Conservation (phyloP, 2,329 filamentous ascomycete species). For the Biscogniauxia marginata region DNA sequence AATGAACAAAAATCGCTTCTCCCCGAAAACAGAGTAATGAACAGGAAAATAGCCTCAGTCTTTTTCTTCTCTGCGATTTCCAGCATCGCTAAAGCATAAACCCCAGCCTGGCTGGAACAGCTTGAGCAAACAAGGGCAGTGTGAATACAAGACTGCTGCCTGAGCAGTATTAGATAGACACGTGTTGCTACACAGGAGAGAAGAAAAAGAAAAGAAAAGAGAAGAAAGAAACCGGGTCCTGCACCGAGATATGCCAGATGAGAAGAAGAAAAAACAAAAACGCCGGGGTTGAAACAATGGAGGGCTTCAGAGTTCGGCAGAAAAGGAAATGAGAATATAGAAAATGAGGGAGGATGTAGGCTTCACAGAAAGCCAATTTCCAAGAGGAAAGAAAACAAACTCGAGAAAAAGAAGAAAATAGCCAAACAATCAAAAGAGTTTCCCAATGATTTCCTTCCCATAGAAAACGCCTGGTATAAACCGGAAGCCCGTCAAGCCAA, state of each 20-base stretch:
- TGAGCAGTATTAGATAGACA: background rate
- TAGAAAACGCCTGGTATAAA: constrained; percentile 1
- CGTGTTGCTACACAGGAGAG: background rate
- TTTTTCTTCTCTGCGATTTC: background rate
- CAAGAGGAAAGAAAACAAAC: background rate
- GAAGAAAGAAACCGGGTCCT: background rate
- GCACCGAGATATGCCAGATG: background rate
- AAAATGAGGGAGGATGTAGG: background rate
- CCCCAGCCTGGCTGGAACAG: background rate
- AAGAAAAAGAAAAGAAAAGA: background rate
- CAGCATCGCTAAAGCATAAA: too few relatives aligned
- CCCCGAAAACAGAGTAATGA: background rate
- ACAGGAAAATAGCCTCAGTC: background rate
- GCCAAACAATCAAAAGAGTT: background rate
- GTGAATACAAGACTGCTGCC: background rate
- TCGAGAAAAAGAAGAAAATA: background rate
- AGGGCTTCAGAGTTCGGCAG: background rate
- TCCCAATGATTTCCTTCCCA: background rate
- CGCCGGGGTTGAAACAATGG: background rate
- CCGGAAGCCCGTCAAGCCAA: background rate
- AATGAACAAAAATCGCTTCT: background rate
- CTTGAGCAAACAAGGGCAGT: background rate
- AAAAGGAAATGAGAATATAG: background rate
- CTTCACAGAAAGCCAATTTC: background rate
- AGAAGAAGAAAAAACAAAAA: background rate